Conservation (phyloP, 805 yeast genomes). For the Metahyphopichia silvanorum region DNA sequence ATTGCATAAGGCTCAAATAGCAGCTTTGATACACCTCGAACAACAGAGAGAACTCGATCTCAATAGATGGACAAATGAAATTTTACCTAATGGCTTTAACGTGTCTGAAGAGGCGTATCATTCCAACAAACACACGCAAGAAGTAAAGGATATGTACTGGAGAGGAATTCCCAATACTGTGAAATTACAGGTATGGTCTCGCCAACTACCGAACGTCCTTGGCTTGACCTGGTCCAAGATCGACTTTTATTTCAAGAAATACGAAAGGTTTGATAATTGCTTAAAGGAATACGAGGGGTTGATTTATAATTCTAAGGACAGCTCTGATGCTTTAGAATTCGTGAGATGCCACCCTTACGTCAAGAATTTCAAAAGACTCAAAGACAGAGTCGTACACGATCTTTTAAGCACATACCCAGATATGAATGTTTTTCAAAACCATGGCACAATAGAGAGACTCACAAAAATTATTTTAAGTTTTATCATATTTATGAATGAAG, state of each 20-base stretch:
- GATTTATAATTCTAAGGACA: not conserved
- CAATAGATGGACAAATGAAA: constrained; percentile 14
- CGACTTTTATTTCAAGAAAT: constrained; percentile 1
- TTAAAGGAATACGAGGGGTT: not conserved
- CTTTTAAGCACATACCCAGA: constrained; percentile 18
- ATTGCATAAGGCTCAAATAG: constrained; percentile 24
- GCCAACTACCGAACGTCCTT: constrained; percentile 33
- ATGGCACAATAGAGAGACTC: constrained; percentile 9
- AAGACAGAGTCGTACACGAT: constrained; percentile 11
- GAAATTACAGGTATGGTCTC: constrained; percentile 51
- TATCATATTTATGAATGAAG: constrained; percentile 13
- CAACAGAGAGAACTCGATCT: constrained; percentile 35
- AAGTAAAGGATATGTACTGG: constrained; percentile 15
- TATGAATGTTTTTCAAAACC: constrained; percentile 13
- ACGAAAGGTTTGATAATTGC: not conserved
- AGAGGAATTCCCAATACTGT: constrained; percentile 20
- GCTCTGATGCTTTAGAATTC: constrained; percentile 3
- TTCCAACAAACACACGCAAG: constrained; percentile 16
- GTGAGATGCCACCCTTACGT: constrained; percentile 5
- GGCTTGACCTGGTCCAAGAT: constrained; percentile 3
- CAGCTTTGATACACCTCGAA: constrained; percentile 26
- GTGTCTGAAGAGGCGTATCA: constrained; percentile 13
- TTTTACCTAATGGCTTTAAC: constrained; percentile 6
- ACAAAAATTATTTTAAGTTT: constrained; percentile 29
- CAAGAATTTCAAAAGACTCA: constrained; percentile 5